A percentile compares a stretch with the other conserved stretches of the same genome.
Conservation (phyloP, 2,329 filamentous ascomycete species). For the Pseudogymnoascus sp. region DNA sequence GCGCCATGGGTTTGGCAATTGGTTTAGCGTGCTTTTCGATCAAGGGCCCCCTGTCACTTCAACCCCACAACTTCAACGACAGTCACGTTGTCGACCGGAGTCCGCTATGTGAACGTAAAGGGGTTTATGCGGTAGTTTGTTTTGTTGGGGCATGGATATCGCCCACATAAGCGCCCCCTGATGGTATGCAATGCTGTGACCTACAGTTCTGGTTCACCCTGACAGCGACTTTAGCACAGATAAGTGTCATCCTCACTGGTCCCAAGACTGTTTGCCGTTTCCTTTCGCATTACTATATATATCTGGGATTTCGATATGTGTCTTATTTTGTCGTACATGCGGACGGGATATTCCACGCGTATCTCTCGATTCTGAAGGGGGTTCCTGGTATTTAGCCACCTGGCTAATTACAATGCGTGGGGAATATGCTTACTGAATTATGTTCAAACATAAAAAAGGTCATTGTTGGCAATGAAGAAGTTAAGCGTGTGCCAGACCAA, state of each 20-base stretch:
- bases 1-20: neutral
- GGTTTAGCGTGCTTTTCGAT: neutral
- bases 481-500: neutral
- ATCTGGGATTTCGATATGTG: neutral
- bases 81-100: neutral
- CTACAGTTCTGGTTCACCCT: neutral
- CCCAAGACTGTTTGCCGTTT: neutral
- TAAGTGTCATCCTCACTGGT: neutral
- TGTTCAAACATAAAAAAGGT: neutral
- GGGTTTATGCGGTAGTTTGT: neutral
- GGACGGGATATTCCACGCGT: neutral
- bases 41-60: neutral
- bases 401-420: neutral
- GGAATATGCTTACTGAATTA: neutral
- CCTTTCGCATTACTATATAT: neutral
- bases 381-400: neutral
- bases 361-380: neutral
- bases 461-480: neutral
- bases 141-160: neutral
- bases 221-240: neutral
- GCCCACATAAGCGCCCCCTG: neutral
- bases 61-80: neutral
- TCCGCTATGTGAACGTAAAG: neutral
- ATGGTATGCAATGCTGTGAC: neutral
- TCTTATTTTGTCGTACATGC: neutral